Conservation (phyloP, 805 yeast genomes). For the Clavispora phyllophila region DNA sequence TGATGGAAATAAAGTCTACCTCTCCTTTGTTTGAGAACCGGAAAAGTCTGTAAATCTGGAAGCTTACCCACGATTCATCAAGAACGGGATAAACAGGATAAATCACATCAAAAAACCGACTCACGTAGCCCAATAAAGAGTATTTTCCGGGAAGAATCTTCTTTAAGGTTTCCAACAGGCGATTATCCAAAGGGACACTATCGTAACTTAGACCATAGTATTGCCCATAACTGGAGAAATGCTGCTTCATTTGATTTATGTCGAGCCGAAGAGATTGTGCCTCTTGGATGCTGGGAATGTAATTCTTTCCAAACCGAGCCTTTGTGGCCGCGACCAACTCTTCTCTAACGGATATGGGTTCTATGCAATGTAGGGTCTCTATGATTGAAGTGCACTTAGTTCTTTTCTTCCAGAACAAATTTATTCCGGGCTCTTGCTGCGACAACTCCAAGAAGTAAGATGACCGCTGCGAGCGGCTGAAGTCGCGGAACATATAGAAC, state of each 20-base stretch:
- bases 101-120: conserved; percentile 11
- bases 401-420: conserved; percentile 10
- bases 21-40: conserved; percentile 3
- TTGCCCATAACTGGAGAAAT: conserved; percentile 10
- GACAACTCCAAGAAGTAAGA: conserved; percentile 12
- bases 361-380: not conserved
- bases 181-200: not conserved
- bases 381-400: not conserved
- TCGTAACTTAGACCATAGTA: conserved; percentile 7
- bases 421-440: conserved; percentile 17
- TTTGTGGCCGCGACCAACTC: conserved; percentile 8
- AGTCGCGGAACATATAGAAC: not conserved
- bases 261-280: not conserved
- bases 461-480: conserved; percentile 9
- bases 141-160: conserved; percentile 9
- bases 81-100: conserved; percentile 15
- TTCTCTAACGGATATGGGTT: not conserved
- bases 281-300: not conserved
- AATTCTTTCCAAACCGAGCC: conserved; percentile 6
- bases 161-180: conserved; percentile 4
- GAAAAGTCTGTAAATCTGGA: conserved; percentile 5
- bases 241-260: conserved; percentile 1
- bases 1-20: conserved; percentile 4
- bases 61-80: conserved; percentile 10
- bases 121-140: conserved; percentile 8